Conservation (phyloP, 192 early-diverging fungal genomes). For the Rhizophagus sp. region DNA sequence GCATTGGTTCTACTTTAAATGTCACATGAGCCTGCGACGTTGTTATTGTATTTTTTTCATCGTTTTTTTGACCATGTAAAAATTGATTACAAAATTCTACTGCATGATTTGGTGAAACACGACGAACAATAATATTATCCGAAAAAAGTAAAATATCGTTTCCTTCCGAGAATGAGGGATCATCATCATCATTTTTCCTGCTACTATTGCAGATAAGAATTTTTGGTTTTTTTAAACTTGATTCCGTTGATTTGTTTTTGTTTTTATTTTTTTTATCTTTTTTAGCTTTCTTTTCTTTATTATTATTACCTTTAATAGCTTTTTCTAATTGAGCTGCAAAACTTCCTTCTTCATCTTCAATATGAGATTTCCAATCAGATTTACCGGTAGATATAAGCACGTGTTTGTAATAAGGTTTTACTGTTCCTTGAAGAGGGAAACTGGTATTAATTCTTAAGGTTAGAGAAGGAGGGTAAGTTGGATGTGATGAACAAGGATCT, state of each 20-base stretch:
- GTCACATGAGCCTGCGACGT: background rate
- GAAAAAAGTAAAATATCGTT: slow-evolving; percentile 48
- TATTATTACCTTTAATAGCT: slow-evolving; percentile 32
- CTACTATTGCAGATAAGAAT: slow-evolving; percentile 49
- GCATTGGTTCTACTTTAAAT: slow-evolving; percentile 23
- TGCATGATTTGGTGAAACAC: slow-evolving; percentile 46
- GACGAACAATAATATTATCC: slow-evolving; percentile 55
- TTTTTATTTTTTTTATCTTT: slow-evolving; percentile 9
- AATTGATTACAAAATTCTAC: slow-evolving; percentile 49
- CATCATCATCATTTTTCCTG: slow-evolving; percentile 16
- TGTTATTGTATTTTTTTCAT: background rate
- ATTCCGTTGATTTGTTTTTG: background rate
- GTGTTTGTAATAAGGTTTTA: slow-evolving; percentile 57
- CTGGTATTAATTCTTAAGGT: slow-evolving; percentile 49
- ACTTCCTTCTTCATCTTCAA: slow-evolving; percentile 50
- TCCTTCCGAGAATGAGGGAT: slow-evolving; percentile 7
- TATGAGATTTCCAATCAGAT: slow-evolving; percentile 49
- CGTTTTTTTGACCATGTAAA: background rate
- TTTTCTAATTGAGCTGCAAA: slow-evolving; percentile 46
- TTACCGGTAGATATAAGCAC: slow-evolving; percentile 56
- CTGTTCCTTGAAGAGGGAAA: slow-evolving; percentile 46
- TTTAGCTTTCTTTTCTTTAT: background rate
- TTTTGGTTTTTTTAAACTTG: slow-evolving; percentile 32
- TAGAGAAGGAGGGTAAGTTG: slow-evolving; percentile 43
- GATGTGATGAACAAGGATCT: slow-evolving; percentile 46